Conservation (phyloP, 108 stramenopile species). For the Phaeodactylum tricornutum region DNA sequence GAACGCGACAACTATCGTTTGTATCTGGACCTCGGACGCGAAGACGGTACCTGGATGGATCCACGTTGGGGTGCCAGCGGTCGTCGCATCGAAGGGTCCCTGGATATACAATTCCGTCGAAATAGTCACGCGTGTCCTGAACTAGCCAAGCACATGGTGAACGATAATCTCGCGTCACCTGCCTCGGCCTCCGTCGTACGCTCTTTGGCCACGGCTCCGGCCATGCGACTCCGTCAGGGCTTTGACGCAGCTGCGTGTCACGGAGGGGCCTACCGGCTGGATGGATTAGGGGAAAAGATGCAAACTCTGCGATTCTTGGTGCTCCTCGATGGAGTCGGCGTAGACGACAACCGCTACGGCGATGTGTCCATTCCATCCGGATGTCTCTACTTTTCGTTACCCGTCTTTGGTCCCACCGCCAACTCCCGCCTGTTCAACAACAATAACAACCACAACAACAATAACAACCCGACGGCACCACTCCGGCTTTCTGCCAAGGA, state of each 20-base stretch:
- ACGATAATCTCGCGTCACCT: constrained; percentile 27
- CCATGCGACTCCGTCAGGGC: constrained; percentile 42
- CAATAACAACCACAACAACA: too few species aligned
- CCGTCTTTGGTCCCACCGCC: constrained; percentile 39
- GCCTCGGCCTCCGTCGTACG: constrained; percentile 23
- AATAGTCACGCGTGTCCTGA: constrained; percentile 13
- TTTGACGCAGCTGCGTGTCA: constrained; percentile 31
- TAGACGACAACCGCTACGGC: constrained; percentile 18
- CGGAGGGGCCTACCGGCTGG: constrained; percentile 54
- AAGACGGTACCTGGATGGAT: constrained; percentile 78
- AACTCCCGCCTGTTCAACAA: too few species aligned
- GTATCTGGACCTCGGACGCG: constrained; percentile 59
- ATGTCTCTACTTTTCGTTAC: constrained; percentile 59
- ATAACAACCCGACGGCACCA: too few species aligned
- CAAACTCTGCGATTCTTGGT: constrained; percentile 49
- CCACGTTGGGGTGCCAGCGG: constrained; percentile 72
- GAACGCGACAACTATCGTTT: too few species aligned
- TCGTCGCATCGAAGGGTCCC: constrained; percentile 39
- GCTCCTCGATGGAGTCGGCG: constrained; percentile 34
- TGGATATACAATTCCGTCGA: constrained; percentile 43
- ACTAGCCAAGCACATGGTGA: constrained; percentile 27
- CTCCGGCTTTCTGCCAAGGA: constrained; percentile 53
- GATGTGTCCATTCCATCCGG: constrained; percentile 58
- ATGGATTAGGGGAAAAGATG: constrained; percentile 4
- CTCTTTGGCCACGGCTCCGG: constrained; percentile 23